Evolutionary conservation across 163 green algal genomes (phyloP).

Genomic region (Volvox carteri): DNA sequence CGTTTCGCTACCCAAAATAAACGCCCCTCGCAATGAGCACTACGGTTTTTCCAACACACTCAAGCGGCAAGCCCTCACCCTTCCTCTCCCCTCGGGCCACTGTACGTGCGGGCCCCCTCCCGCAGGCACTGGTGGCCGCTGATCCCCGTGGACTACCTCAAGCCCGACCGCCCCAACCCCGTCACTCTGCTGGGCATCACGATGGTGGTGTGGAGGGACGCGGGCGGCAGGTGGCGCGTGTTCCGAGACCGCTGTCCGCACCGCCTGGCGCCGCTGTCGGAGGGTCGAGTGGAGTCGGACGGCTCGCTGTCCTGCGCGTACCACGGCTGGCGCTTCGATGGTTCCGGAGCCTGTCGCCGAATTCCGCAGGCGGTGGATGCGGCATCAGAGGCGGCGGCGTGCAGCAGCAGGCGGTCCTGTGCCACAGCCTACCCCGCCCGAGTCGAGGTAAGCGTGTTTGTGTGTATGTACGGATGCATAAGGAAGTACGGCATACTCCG

Average conservation of each 20-base stretch:
- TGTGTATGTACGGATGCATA: neutral
- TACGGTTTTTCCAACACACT: too few relatives aligned
- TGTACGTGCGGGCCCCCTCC: too few relatives aligned
- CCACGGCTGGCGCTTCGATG: constrained; percentile 65
- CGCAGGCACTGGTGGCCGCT: constrained; percentile 55
- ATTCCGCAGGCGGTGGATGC: constrained; percentile 66
- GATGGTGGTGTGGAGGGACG: constrained; percentile 74
- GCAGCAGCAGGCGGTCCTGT: constrained; percentile 58
- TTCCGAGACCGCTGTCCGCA: constrained; percentile 81
- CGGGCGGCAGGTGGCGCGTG: constrained; percentile 63
- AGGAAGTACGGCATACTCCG: too few relatives aligned
- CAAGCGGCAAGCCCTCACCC: too few relatives aligned
- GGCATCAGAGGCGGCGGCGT: constrained; percentile 61
- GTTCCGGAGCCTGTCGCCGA: constrained; percentile 47
- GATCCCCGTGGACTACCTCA: constrained; percentile 51
- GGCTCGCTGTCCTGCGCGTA: constrained; percentile 65
- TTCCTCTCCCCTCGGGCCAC: too few relatives aligned
- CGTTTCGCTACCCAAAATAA: too few relatives aligned
- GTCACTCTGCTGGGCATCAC: constrained; percentile 71
- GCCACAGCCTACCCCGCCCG: constrained; percentile 53
- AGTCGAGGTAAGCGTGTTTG: constrained; percentile 1
- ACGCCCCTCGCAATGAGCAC: too few relatives aligned
- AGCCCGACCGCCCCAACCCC: constrained; percentile 58
- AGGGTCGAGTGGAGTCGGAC: constrained; percentile 31
- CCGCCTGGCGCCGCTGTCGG: constrained; percentile 65